Evolutionary conservation across 331 rosid species (phyloP).

Genomic region (Acacia concinna): DNA sequence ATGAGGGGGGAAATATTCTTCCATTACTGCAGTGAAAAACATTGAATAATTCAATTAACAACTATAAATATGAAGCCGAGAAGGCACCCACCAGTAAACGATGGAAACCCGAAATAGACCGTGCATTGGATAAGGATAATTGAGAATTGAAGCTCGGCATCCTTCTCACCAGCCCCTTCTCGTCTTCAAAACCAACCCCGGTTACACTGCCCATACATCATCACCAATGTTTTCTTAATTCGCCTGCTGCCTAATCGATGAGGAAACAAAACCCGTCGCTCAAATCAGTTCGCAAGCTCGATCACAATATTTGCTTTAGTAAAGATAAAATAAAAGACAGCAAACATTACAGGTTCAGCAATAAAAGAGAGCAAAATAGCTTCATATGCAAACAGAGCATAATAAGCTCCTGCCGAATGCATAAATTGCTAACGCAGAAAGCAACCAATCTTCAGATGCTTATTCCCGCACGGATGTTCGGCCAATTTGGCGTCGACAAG

Average conservation of each 20-base stretch:
- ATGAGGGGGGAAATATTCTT: neutral
- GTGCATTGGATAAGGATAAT: conserved; percentile 32
- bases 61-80: conserved; percentile 8
- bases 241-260: conserved; percentile 11
- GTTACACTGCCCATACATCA: conserved; percentile 42
- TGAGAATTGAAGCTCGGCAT: conserved; percentile 56
- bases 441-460: conserved; percentile 1
- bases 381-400: conserved; percentile 1
- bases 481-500: conserved; percentile 1
- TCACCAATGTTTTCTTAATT: conserved; percentile 27
- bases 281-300: conserved; percentile 27
- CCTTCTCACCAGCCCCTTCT: conserved; percentile 41
- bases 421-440: conserved; percentile 28
- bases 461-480: neutral
- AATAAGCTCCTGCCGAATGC: conserved; percentile 13
- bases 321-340: neutral
- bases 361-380: conserved; percentile 18
- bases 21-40: conserved; percentile 13
- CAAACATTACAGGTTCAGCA: conserved; percentile 12
- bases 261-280: neutral
- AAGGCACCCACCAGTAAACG: conserved; percentile 23
- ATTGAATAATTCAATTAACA: neutral
- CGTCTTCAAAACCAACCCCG: conserved; percentile 49
- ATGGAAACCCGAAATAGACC: conserved; percentile 29
- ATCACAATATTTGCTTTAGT: conserved; percentile 26